Conservation (phyloP, 106 monocot genomes). For the Ottelia alismoides region DNA sequence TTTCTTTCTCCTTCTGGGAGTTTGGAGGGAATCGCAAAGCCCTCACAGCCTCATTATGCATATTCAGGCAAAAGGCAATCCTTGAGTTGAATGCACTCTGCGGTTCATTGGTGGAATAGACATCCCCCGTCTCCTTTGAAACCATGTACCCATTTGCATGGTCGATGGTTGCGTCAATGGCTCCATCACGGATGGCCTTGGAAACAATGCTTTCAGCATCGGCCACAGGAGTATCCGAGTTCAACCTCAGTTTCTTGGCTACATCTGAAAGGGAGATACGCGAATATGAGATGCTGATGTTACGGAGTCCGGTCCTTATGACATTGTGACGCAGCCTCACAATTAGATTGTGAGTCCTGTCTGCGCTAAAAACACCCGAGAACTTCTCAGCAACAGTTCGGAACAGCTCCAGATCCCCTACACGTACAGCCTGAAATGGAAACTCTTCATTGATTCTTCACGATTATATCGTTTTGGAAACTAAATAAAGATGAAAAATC, state of each 20-base stretch:
- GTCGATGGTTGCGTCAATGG: slow-evolving; percentile 86
- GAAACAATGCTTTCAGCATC: slow-evolving; percentile 95
- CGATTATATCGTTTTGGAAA: not conserved
- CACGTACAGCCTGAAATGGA: slow-evolving; percentile 70
- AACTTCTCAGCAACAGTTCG: slow-evolving; percentile 71
- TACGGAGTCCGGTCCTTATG: slow-evolving; percentile 88
- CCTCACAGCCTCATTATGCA: slow-evolving; percentile 95
- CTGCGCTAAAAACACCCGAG: slow-evolving; percentile 45
- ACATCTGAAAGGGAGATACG: slow-evolving; percentile 78
- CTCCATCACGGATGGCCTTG: slow-evolving; percentile 88
- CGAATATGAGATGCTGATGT: slow-evolving; percentile 90
- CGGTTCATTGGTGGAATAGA: slow-evolving; percentile 95
- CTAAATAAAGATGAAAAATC: not conserved
- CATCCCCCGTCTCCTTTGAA: slow-evolving; percentile 91
- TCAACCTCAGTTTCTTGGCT: slow-evolving; percentile 59
- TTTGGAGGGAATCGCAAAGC: slow-evolving; percentile 88
- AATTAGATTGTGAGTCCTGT: slow-evolving; percentile 75
- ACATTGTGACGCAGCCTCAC: slow-evolving; percentile 96
- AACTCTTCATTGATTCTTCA: not conserved
- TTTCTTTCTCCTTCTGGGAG: slow-evolving; percentile 93
- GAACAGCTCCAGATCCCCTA: slow-evolving; percentile 91
- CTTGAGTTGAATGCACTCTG: slow-evolving; percentile 87
- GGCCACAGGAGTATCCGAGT: slow-evolving; percentile 69
- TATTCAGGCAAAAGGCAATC: slow-evolving; percentile 90
- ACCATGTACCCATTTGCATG: slow-evolving; percentile 92